A percentile compares a stretch with the other conserved stretches of the same genome.
Conservation (phyloP, 441 rosid species). For the Theobroma grandiflorum region DNA sequence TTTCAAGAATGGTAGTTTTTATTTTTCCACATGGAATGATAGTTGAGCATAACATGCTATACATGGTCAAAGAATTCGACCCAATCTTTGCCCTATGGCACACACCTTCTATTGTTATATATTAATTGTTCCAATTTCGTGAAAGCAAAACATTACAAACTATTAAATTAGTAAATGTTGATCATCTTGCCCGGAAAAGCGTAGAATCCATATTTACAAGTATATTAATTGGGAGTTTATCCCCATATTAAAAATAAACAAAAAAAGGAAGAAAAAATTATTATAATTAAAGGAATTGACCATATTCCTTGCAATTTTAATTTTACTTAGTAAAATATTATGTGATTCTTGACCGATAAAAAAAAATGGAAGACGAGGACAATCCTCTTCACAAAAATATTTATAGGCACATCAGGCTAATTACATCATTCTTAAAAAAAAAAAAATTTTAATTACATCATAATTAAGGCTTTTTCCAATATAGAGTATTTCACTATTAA, state of each 20-base stretch:
- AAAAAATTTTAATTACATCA: too few species aligned
- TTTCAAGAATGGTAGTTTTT: conserved; percentile 4
- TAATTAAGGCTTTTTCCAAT: too few species aligned
- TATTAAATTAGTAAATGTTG: too few species aligned
- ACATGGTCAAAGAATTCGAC: conserved; percentile 1
- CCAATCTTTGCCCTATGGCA: neutral
- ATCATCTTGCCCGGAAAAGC: neutral
- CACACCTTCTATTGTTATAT: conserved; percentile 2
- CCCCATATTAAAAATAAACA: neutral
- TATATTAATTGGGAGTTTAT: neutral
- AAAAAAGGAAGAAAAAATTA: neutral
- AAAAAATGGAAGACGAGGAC: too few species aligned
- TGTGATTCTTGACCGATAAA: too few species aligned
- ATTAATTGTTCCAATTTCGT: neutral
- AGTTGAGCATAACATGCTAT: neutral
- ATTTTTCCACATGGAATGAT: neutral
- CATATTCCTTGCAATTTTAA: too few species aligned
- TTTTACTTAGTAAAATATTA: too few species aligned
- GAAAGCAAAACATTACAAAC: conserved; percentile 4
- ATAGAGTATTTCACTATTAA: too few species aligned
- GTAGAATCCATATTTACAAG: neutral
- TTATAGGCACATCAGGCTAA: too few species aligned
- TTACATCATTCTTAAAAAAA: too few species aligned
- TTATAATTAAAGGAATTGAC: too few species aligned
- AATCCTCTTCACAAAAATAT: too few species aligned